A percentile compares a stretch with the other conserved stretches of the same genome.
These are phyloP conservation scores for Saksenaea vasiformis DNA, from an alignment of 371 early-diverging fungal genomes.

Conservation along the genomic window DNA sequence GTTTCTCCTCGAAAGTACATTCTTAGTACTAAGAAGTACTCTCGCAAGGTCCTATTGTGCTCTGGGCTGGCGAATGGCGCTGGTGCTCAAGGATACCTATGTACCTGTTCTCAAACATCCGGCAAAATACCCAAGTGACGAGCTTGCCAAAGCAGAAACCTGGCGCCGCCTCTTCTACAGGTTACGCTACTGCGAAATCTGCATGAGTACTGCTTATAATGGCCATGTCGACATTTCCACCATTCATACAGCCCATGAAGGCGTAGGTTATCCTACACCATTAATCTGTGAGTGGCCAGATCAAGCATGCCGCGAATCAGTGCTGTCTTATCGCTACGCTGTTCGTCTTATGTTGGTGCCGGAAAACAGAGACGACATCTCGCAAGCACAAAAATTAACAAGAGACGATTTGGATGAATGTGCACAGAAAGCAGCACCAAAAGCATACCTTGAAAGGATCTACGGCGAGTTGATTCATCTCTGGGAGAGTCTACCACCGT, in stretches of 20 bases:
- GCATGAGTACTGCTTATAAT: slow-evolving; percentile 29
- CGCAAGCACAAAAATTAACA: slow-evolving; percentile 1
- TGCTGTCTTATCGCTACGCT: slow-evolving; percentile 1
- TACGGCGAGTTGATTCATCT: slow-evolving; percentile 35
- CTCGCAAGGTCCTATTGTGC: slow-evolving; percentile 39
- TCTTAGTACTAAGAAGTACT: slow-evolving; percentile 26
- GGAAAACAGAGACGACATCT: background rate
- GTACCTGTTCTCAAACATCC: slow-evolving; percentile 7
- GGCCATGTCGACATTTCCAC: slow-evolving; percentile 25
- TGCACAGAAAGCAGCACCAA: slow-evolving; percentile 15
- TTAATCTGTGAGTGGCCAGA: slow-evolving; percentile 22
- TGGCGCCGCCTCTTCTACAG: slow-evolving; percentile 44
- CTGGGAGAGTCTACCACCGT: slow-evolving; percentile 34
- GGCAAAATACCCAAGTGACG: background rate
- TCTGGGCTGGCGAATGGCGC: slow-evolving; percentile 42
- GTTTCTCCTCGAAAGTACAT: slow-evolving; percentile 23
- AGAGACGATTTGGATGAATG: slow-evolving; percentile 32
- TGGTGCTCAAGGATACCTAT: slow-evolving; percentile 30
- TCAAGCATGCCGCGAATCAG: slow-evolving; percentile 8
- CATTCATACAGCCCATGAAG: slow-evolving; percentile 26
- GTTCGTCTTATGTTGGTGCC: slow-evolving; percentile 1
- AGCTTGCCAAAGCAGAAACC: slow-evolving; percentile 33
- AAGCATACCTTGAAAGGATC: slow-evolving; percentile 24
- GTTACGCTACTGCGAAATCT: slow-evolving; percentile 32
- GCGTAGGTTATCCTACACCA: slow-evolving; percentile 35